Conservation (phyloP, 2,329 filamentous ascomycete species). For the Beauveria rudraprayagi region DNA sequence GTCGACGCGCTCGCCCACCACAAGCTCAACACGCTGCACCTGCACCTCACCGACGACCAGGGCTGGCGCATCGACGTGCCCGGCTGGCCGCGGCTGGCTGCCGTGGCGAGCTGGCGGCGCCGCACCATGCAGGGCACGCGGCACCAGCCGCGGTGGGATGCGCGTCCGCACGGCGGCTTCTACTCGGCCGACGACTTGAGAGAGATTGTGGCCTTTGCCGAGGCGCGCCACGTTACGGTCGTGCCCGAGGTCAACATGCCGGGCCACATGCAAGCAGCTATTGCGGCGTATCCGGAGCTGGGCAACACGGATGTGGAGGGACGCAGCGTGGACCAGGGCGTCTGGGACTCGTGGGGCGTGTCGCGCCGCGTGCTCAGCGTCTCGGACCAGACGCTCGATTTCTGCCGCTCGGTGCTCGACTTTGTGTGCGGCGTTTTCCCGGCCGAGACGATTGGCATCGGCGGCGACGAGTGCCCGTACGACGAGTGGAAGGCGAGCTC, state of each 20-base stretch:
- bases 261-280: constrained; percentile 16
- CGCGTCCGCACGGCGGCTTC: constrained; percentile 13
- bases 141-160: constrained; percentile 10
- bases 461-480: constrained; percentile 16
- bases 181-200: constrained; percentile 13
- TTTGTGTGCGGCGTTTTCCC: constrained; percentile 14
- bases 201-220: constrained; percentile 13
- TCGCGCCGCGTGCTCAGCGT: constrained; percentile 15
- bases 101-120: constrained; percentile 13
- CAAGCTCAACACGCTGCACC: constrained; percentile 14
- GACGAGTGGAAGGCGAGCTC: constrained; percentile 14
- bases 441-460: constrained; percentile 12
- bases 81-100: constrained; percentile 12
- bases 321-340: not conserved
- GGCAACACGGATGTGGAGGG: constrained; percentile 13
- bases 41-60: constrained; percentile 16
- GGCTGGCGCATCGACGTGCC: constrained; percentile 15
- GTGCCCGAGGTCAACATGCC: constrained; percentile 18
- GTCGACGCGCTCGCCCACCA: constrained; percentile 14
- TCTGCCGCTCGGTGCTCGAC: constrained; percentile 14
- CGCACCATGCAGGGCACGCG: constrained; percentile 13
- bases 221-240: constrained; percentile 14
- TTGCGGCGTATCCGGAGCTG: constrained; percentile 16
- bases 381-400: constrained; percentile 13
- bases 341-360: constrained; percentile 15